Evolutionary conservation across 1,284 basidiomycete genomes (phyloP), one percentile per base, ranked within the genome.

Genomic region (Tylopilus sp.): DNA sequence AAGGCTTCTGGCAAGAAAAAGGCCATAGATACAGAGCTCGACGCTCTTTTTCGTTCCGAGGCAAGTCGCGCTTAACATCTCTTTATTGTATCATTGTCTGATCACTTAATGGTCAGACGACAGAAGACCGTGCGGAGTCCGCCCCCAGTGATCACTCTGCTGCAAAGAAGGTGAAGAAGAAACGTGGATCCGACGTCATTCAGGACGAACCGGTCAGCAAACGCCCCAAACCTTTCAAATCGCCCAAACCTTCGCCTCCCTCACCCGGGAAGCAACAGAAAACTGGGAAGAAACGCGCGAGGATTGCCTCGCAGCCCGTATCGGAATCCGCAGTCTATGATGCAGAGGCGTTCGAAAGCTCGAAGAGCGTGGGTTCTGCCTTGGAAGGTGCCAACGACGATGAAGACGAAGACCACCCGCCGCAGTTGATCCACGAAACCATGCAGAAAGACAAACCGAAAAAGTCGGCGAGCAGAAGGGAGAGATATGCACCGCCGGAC

Each of bases 401-500:
- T 19, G 69, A 65, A 16, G 67, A 72, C 15, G 60, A 7, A 47
- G 67, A 61, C 22, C 65, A 57, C 19, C 68, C 69, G 18, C 57
- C 73, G 13, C 57, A 57, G 5, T 71, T 77, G 41, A 65, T 70
- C 10, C 80, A 87, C 52, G 85, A 86, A 67, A 80, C 81, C 12
- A 47, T 74, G n/a, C 67, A 36, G 55, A 72, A 62, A 38, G 59
- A 57, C 44, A 62, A 62, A 33, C 72, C 64, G 38, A 57, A 54
- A 36, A 65, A 65, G 15, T 26, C 66, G 9, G 69, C 60, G 33
- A 64, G 54, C 18, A 68, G 52, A 64, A 83, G 82, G 64, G 59
- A 57, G 16, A 84, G 81, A 66, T 87, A 84, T 70, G 82, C 85
- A 1, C 93, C 93, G 0, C 70, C 80, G 32, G 89, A 87, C 60